Percentiles rank a stretch among this genome's conserved stretches.
These are phyloP conservation scores for Solanum chmielewskii DNA, from an alignment of 257 asterid species.

Conservation along the genomic window DNA sequence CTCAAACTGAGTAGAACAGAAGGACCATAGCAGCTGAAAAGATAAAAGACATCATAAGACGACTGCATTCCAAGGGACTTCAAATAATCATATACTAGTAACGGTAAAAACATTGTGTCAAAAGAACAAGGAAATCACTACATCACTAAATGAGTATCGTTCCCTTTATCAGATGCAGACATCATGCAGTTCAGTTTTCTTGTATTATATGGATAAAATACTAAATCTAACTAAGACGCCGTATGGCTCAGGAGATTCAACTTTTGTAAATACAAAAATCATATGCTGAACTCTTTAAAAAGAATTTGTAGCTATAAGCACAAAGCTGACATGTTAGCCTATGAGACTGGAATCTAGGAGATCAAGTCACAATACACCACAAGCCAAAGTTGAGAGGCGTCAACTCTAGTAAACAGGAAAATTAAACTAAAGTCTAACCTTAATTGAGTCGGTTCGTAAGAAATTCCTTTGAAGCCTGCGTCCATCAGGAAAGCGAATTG, in stretches of 20 bases:
- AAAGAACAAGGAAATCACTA: not conserved
- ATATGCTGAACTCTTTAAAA: not conserved
- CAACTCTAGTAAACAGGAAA: not conserved
- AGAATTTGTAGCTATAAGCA: not conserved
- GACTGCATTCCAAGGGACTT: not conserved
- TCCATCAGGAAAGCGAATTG: conserved; percentile 96
- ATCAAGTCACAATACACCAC: not conserved
- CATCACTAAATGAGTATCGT: not conserved
- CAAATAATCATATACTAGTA: not conserved
- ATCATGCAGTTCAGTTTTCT: not conserved
- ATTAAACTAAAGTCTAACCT: conserved; percentile 28
- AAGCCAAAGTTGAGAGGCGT: not conserved
- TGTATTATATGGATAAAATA: not conserved
- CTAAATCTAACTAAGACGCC: not conserved
- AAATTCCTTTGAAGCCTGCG: conserved; percentile 89
- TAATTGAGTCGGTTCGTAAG: conserved; percentile 70
- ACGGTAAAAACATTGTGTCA: not conserved
- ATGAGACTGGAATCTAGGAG: not conserved
- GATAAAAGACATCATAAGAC: not conserved
- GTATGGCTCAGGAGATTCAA: not conserved
- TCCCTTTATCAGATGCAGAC: not conserved
- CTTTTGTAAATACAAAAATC: not conserved
- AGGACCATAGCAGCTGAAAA: conserved; percentile 78
- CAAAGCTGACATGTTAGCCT: not conserved
- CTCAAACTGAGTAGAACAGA: conserved; percentile 59